Base-by-base conservation (phyloP, 2,329 filamentous ascomycete species). In the Zymoseptoria tritici region DNA sequence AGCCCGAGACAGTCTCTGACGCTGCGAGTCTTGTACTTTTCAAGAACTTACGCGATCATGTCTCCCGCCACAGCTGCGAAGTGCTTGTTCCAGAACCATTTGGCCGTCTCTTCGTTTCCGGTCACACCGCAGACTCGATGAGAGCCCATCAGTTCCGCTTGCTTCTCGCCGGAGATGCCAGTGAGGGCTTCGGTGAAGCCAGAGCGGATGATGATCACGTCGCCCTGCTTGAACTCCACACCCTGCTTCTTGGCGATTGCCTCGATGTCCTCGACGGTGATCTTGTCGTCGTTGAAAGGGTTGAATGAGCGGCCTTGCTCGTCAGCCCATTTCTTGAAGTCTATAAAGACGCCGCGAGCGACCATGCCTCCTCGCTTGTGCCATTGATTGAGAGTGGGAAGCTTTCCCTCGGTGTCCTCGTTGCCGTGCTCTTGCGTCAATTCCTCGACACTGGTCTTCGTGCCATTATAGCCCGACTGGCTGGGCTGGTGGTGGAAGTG, bases 311-410 rank as follows among this genome's bases (percentile, higher is more conserved):
- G 81, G 36, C 79, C 80, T 52, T 85, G 78, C 46, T 74, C 74
- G 19, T 77, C 76, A 1, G 85, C 84, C 80, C 86, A 90, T 9
- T 72, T 64, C 55, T 75, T 77, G 57, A 80, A 85, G 68, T 86
- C 83, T 55, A 86, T 75, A 20, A 86, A 73, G 0, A 85, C 79
- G 4, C 81, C 83, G 2, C 84, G 76, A 0, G 77, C 81, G 3
- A 81, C 81, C 9, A 85, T 66, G 2, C 81, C 81, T 26, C 82
- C 82, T 1, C 74, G 73, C 2, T 72, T 63, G 62, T 82, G 80
- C 81, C 81, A 83, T 65, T 82, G 69, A 53, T 73, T 67, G 13
- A 73, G 59, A 8, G 71, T 73, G 5, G 71, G 70, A 5, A 72
- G 54, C 22, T 66, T 66, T 54, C 63, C 58, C 2, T 66, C 70